phyloP scores from a whole-genome alignment of 2,329 filamentous ascomycete species.

The Aspergillus sp. region DNA sequence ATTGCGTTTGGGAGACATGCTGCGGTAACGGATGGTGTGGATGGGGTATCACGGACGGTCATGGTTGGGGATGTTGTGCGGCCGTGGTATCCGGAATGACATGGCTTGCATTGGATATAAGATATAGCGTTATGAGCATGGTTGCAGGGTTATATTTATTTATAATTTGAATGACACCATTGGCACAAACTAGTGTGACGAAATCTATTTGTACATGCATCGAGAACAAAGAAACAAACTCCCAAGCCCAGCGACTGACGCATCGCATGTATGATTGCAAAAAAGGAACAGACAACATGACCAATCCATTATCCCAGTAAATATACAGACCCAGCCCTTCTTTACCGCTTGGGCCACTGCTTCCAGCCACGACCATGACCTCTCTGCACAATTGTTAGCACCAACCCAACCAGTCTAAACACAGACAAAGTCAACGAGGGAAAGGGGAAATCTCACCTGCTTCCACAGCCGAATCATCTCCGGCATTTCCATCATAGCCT shows the following conservation, averaged over 20 bases:
- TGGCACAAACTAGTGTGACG: neutral
- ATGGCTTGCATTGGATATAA: too few species aligned
- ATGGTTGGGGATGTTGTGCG: slow-evolving; percentile 41
- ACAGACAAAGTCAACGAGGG: neutral
- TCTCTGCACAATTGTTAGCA: slow-evolving; percentile 49
- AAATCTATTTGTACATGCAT: slow-evolving; percentile 1
- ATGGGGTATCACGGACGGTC: slow-evolving; percentile 18
- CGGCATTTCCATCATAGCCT: slow-evolving; percentile 94
- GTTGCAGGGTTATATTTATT: neutral
- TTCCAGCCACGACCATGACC: slow-evolving; percentile 73
- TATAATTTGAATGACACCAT: neutral
- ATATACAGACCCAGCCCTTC: neutral
- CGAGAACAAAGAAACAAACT: neutral
- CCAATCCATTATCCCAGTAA: neutral
- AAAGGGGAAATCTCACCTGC: slow-evolving; percentile 58
- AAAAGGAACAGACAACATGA: neutral
- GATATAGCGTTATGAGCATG: neutral
- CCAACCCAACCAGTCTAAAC: neutral
- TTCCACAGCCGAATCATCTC: slow-evolving; percentile 91
- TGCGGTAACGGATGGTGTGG: slow-evolving; percentile 35
- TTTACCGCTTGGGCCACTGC: slow-evolving; percentile 63
- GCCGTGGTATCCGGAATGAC: slow-evolving; percentile 22
- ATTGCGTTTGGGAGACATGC: slow-evolving; percentile 86
- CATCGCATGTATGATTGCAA: neutral
- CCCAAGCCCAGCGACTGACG: neutral